Base-by-base conservation (phyloP, 352 stramenopile species). In the Peronosclerospora sorghi region DNA sequence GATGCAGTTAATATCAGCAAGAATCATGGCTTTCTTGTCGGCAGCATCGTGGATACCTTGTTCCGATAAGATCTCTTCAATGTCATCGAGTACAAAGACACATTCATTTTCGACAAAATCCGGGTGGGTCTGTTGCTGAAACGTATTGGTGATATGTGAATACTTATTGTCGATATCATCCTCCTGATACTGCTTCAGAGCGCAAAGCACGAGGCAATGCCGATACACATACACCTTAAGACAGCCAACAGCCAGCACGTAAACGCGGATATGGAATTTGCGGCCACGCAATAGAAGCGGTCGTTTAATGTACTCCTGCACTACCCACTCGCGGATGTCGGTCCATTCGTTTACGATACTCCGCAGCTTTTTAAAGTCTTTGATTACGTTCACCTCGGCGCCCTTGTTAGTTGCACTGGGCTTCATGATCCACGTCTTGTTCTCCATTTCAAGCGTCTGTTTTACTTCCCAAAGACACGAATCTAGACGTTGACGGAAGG, bases 141-240 rank as follows among this genome's bases (percentile, higher is more conserved):
- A 80, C 41, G 75, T 87, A 48, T 87, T 87, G 29, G 75, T 85
- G 35, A 87, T 82, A 57, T 87, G 75, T 13, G 72, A 71, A 41
- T 73, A 78, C 28, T 76, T 66, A 51, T 83, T 71, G 35, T 65
- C 56, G 20, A 55, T 69, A 40, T 80, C 60, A 7, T 41, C 49
- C 40, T 68, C 48, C 44, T 41, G 46, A 42, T 80, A 80, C 49
- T 65, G 41, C 24, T 80, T 61, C 12, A 80, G 56, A 18, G 62
- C 72, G 37, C 56, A 76, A 30, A 85, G 65, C 20, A 73, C 55
- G 12, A 87, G 57, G 32, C 62, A 73, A 17, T 82, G 70, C 37
- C 78, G 59, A 53, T 78, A 85, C 19, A 87, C 68, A 20, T 66
- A 87, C n/a, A 85, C 68, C 42, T 82, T 66, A 6, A 87, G 49